Evolutionary conservation across 2,329 filamentous ascomycete genomes (phyloP).

Genomic region (Beauveria asiatica): DNA sequence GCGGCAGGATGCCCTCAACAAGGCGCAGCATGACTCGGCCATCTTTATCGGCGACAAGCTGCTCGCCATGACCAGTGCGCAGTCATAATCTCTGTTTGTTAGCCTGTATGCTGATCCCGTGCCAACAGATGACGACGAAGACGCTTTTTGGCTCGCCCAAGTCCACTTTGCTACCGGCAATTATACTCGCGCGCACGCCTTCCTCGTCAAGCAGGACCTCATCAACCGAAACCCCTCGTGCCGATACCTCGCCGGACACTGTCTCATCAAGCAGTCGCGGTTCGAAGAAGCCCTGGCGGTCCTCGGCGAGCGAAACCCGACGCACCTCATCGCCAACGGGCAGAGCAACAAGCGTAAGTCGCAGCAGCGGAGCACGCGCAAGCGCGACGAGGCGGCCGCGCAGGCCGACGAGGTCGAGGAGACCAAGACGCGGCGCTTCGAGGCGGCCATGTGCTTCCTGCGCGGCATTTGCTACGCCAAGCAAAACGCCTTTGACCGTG

Average conservation of each 20-base stretch:
- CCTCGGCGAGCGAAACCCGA: conserved; percentile 89
- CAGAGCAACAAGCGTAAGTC: conserved; percentile 31
- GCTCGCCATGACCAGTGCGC: conserved; percentile 79
- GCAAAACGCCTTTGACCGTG: conserved; percentile 92
- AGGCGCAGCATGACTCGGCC: conserved; percentile 91
- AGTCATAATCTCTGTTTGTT: conserved; percentile 9
- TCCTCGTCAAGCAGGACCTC: conserved; percentile 77
- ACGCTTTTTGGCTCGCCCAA: conserved; percentile 97
- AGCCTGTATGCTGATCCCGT: not conserved
- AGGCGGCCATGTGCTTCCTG: conserved; percentile 95
- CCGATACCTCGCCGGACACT: conserved; percentile 87
- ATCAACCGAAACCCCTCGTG: conserved; percentile 75
- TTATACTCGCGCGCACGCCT: conserved; percentile 82
- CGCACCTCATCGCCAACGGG: conserved; percentile 64
- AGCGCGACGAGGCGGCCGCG: conserved; percentile 23
- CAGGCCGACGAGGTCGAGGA: conserved; percentile 51
- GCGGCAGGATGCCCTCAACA: conserved; percentile 91
- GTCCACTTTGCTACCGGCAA: conserved; percentile 94
- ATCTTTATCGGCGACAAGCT: conserved; percentile 98
- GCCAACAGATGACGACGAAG: conserved; percentile 71
- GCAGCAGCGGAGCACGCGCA: conserved; percentile 23
- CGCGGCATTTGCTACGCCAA: conserved; percentile 91
- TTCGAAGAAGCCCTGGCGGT: conserved; percentile 81
- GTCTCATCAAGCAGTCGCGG: conserved; percentile 83
- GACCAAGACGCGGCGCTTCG: conserved; percentile 68